phyloP scores from a whole-genome alignment of 345 rosid genomes.

The Corchorus olitorius region DNA sequence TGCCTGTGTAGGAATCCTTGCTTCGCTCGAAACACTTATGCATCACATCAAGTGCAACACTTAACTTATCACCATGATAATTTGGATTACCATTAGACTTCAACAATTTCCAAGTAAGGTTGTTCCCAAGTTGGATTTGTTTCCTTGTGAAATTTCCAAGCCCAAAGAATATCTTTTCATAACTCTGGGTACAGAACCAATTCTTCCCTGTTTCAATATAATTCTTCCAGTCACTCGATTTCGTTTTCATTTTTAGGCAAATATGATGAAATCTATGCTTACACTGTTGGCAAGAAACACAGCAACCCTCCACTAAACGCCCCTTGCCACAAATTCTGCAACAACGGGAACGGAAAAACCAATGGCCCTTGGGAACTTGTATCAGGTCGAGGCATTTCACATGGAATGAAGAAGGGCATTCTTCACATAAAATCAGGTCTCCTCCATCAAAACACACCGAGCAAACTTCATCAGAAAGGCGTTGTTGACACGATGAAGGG shows the following conservation, averaged over 20 bases:
- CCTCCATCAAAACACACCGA: conserved; percentile 55
- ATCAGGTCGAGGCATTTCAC: conserved; percentile 46
- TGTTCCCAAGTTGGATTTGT: conserved; percentile 39
- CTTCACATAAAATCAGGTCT: conserved; percentile 52
- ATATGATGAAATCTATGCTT: conserved; percentile 48
- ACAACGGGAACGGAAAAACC: conserved; percentile 78
- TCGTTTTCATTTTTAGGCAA: conserved; percentile 35
- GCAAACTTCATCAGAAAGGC: conserved; percentile 25
- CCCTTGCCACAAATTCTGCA: conserved; percentile 51
- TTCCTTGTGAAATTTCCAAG: conserved; percentile 55
- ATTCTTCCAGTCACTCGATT: conserved; percentile 6
- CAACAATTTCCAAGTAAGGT: conserved; percentile 62
- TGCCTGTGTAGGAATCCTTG: conserved; percentile 42
- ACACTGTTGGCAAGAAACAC: conserved; percentile 55
- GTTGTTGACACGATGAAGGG: no score
- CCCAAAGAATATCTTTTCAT: conserved; percentile 37
- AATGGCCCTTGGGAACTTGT: conserved; percentile 57
- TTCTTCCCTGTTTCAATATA: conserved; percentile 6
- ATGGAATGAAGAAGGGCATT: conserved; percentile 54
- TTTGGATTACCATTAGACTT: conserved; percentile 31
- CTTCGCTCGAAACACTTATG: conserved; percentile 73
- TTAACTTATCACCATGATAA: conserved; percentile 35
- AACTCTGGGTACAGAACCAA: conserved; percentile 65
- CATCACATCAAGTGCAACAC: conserved; percentile 56
- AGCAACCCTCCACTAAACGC: background rate